These are phyloP conservation scores for Marasmius oreades DNA, from an alignment of 1,284 basidiomycete species.

Conservation along the genomic window DNA sequence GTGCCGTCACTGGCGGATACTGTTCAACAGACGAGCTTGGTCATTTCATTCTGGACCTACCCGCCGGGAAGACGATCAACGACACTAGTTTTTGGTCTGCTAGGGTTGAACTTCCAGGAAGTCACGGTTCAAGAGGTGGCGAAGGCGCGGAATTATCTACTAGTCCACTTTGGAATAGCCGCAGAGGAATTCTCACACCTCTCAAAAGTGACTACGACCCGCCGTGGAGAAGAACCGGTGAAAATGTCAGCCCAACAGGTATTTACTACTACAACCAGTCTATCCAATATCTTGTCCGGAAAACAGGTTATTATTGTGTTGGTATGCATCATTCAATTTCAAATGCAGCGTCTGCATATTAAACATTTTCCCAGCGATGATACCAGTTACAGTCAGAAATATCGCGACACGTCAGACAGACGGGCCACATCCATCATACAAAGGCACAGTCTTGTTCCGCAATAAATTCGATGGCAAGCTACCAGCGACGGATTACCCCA, in stretches of 20 bases:
- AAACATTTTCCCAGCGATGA: slow-evolving; percentile 53
- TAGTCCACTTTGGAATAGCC: slow-evolving; percentile 54
- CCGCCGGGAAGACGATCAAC: slow-evolving; percentile 54
- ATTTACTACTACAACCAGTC: slow-evolving; percentile 54
- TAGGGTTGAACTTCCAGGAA: slow-evolving; percentile 52
- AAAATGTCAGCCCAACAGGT: slow-evolving; percentile 46
- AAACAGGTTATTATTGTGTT: slow-evolving; percentile 94
- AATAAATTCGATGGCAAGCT: slow-evolving; percentile 90
- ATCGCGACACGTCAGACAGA: slow-evolving; percentile 35
- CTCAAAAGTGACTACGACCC: slow-evolving; percentile 44
- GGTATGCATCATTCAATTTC: slow-evolving; percentile 46
- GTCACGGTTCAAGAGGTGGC: slow-evolving; percentile 21
- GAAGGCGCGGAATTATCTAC: slow-evolving; percentile 15
- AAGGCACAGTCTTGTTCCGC: slow-evolving; percentile 80
- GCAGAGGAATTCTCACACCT: slow-evolving; percentile 53
- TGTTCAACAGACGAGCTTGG: slow-evolving; percentile 75
- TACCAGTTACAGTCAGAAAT: slow-evolving; percentile 72
- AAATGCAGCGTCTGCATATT: slow-evolving; percentile 10
- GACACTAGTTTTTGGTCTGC: slow-evolving; percentile 81
- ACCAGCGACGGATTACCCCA: slow-evolving; percentile 95
- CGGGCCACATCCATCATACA: slow-evolving; percentile 77
- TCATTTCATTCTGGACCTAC: slow-evolving; percentile 78
- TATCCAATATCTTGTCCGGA: slow-evolving; percentile 78
- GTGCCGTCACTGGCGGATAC: slow-evolving; percentile 64
- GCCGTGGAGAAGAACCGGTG: slow-evolving; percentile 35